Evolutionary conservation across 2,329 filamentous ascomycete species (phyloP).

Genomic region (Teratosphaeria zuluensis): DNA sequence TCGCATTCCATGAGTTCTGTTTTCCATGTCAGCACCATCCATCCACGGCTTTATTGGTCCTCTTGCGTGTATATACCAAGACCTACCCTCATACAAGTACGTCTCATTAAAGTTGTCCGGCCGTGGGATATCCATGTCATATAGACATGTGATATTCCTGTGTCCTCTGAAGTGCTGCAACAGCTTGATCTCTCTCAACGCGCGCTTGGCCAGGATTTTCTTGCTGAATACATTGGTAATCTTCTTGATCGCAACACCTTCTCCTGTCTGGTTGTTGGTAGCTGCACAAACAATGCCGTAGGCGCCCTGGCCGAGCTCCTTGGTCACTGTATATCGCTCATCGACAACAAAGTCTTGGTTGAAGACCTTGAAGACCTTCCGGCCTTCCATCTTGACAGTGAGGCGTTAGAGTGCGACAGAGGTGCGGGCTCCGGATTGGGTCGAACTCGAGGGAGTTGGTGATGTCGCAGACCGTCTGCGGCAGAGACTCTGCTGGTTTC

Average conservation of each 20-base stretch:
- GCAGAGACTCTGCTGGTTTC: not conserved
- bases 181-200: constrained; percentile 95
- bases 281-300: constrained; percentile 98
- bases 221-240: constrained; percentile 99
- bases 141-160: constrained; percentile 80
- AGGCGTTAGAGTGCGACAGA: not conserved
- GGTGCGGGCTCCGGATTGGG: not conserved
- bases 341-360: constrained; percentile 99
- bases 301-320: constrained; percentile 94
- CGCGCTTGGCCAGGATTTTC: constrained; percentile 97
- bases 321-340: constrained; percentile 95
- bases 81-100: constrained; percentile 90
- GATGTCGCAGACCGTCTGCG: not conserved
- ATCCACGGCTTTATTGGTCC: not conserved
- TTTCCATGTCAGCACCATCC: not conserved
- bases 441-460: not conserved
- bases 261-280: constrained; percentile 78
- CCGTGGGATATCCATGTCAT: constrained; percentile 98
- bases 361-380: constrained; percentile 98
- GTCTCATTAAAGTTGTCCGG: constrained; percentile 98
- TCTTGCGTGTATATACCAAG: not conserved
- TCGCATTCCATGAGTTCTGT: constrained; percentile 98
- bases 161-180: constrained; percentile 83
- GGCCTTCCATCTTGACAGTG: constrained; percentile 38
- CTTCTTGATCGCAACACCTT: constrained; percentile 98